Base-by-base conservation (phyloP, 352 stramenopile species). In the Blastocystis sp. region DNA sequence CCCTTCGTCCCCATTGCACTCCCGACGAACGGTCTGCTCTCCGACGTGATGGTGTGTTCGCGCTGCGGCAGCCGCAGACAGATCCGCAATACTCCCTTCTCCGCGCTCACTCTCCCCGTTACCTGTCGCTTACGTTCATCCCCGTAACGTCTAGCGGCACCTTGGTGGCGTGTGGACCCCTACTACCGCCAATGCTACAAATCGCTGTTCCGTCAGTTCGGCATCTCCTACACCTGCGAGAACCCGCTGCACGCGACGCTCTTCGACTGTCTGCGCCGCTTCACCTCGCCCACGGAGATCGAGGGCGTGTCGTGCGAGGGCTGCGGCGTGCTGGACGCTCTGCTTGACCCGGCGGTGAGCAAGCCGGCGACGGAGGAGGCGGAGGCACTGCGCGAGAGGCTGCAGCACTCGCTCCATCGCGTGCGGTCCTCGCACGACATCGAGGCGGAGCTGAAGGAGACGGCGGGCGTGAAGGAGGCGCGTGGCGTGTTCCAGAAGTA, bases 181-280 rank as follows among this genome's bases (percentile, higher is more conserved):
- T 60, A 52, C 54, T 69, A 57, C 34, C 74, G 74, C 11, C 74
- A 64, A 24, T 28, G 11, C 24, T 66, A 59, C 28, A 84, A 84
- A 57, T 57, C 40, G 40, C 57, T 84, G 4, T 84, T 69, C 61
- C 59, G 43, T 14, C 54, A 42, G 19, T 69, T 84, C 61, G 21
- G 43, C 34, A 69, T 69, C 19, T 7, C 45, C 10, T 48, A 45
- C 19, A n/a, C 60, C 24, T 54, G 54, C 74, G 21, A 28, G 14
- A 84, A 69, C 60, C 54, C 74, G 4, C 34, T 84, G 10, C 54
- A 84, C 43, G 34, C 74, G 3, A 84, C 74, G 10, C 60, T 84
- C 11, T 28, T 84, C 17, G 74, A 84, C 54, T 84, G 74, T 84
- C 74, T 84, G 19, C 74, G 74, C n/a, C n/a, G 69, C n/a, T 84